These are phyloP conservation scores for Crepidotus sp. DNA, from an alignment of 1,284 basidiomycete genomes.

Conservation along the genomic window DNA sequence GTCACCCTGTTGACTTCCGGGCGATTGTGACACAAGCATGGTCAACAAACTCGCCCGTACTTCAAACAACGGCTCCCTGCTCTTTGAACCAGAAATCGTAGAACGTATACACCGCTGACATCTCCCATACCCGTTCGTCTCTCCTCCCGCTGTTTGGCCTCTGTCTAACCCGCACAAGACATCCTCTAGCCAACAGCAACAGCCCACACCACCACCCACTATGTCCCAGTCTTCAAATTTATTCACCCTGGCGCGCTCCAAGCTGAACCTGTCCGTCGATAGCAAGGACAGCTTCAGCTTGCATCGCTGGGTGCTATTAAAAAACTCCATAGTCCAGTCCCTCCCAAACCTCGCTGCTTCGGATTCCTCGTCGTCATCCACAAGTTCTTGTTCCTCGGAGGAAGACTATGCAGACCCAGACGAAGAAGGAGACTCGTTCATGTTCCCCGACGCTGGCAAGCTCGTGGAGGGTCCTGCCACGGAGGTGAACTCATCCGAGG, in stretches of 20 bases:
- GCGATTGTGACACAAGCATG: constrained; percentile 52
- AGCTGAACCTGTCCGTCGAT: constrained; percentile 55
- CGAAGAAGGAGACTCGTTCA: constrained; percentile 51
- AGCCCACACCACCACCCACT: constrained; percentile 13
- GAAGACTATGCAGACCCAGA: constrained; percentile 35
- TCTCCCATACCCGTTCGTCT: constrained; percentile 19
- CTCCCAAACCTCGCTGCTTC: constrained; percentile 30
- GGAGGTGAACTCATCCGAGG: constrained; percentile 45
- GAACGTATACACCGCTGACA: constrained; percentile 68
- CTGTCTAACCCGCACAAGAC: constrained; percentile 15
- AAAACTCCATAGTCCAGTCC: constrained; percentile 66
- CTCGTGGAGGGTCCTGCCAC: constrained; percentile 33
- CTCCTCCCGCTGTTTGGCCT: constrained; percentile 1
- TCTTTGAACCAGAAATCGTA: constrained; percentile 78
- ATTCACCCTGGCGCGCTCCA: constrained; percentile 60
- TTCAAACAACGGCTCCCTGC: constrained; percentile 74
- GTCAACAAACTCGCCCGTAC: constrained; percentile 70
- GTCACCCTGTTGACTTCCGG: constrained; percentile 31
- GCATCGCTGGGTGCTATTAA: constrained; percentile 77
- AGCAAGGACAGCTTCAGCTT: constrained; percentile 62
- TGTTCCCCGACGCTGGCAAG: constrained; percentile 67
- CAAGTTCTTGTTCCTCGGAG: constrained; percentile 33
- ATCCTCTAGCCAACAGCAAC: constrained; percentile 18
- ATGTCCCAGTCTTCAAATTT: constrained; percentile 45
- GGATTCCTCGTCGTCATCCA: constrained; percentile 21